These are phyloP conservation scores for Trichoderma atrobrunneum DNA, from an alignment of 2,329 filamentous ascomycete genomes.

Conservation along the genomic window DNA sequence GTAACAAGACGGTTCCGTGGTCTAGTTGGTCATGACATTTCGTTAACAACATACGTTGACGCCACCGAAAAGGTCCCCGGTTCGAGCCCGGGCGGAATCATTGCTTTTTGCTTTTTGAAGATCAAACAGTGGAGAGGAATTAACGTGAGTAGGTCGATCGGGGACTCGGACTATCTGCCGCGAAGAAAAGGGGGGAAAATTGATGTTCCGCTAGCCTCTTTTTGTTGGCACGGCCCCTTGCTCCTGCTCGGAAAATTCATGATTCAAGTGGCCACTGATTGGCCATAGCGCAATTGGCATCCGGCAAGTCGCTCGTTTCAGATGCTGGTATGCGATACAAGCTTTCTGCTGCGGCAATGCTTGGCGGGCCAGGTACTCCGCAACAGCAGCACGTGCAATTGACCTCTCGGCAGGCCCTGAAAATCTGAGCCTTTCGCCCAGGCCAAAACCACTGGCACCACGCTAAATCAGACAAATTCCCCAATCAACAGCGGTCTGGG, in stretches of 20 bases:
- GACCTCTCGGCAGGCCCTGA: neutral
- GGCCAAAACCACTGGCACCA: neutral
- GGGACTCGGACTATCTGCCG: neutral
- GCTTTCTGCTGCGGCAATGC: neutral
- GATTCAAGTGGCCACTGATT: neutral
- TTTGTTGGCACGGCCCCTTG: neutral
- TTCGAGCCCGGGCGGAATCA: conserved; percentile 21
- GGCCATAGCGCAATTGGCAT: neutral
- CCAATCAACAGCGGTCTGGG: conserved; percentile 18
- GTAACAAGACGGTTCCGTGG: conserved; percentile 16
- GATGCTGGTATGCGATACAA: neutral
- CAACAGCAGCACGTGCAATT: neutral
- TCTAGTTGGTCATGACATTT: conserved; percentile 22
- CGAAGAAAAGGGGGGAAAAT: neutral
- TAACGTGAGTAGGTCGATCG: neutral
- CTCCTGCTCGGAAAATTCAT: conserved; percentile 14
- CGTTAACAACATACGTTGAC: conserved; percentile 21
- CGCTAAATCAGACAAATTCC: conserved; percentile 10
- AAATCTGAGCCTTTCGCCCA: neutral
- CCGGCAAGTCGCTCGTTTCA: neutral
- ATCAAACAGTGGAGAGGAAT: neutral
- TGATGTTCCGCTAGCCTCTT: conserved; percentile 4
- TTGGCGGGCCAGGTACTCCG: neutral
- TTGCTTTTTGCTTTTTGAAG: conserved; percentile 1
- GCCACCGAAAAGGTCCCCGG: conserved; percentile 21